phyloP scores from a whole-genome alignment of 2,329 filamentous ascomycete genomes.

The Westerdykella sp. region DNA sequence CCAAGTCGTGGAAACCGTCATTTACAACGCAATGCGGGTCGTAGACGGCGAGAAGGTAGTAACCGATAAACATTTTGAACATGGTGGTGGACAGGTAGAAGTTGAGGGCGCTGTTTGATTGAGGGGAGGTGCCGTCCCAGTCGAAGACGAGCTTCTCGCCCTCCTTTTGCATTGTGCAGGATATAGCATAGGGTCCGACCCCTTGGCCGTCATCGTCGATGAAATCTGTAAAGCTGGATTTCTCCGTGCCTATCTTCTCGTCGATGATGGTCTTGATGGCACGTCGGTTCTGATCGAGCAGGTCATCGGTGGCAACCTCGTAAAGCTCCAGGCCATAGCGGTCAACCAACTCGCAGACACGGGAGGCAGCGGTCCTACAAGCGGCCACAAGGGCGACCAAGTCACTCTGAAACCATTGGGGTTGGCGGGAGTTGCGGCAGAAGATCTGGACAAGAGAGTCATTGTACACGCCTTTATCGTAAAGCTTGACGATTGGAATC shows the following conservation, averaged over 20 bases:
- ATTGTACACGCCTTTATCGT: slow-evolving; percentile 41
- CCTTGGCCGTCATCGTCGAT: slow-evolving; percentile 46
- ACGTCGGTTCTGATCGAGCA: slow-evolving; percentile 41
- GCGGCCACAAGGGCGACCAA: slow-evolving; percentile 44
- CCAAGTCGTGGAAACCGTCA: slow-evolving; percentile 47
- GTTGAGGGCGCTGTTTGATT: slow-evolving; percentile 44
- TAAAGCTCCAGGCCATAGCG: slow-evolving; percentile 44
- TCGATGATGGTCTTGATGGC: slow-evolving; percentile 45
- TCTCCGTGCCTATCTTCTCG: slow-evolving; percentile 40
- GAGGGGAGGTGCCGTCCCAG: slow-evolving; percentile 45
- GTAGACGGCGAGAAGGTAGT: slow-evolving; percentile 45
- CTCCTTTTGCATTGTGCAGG: slow-evolving; percentile 44
- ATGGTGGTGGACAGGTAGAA: slow-evolving; percentile 46
- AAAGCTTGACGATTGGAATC: slow-evolving; percentile 46
- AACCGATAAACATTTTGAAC: slow-evolving; percentile 50
- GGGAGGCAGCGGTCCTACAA: slow-evolving; percentile 41
- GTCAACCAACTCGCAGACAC: slow-evolving; percentile 42
- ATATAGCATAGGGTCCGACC: slow-evolving; percentile 43
- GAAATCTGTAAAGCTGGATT: slow-evolving; percentile 45
- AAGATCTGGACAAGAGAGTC: slow-evolving; percentile 41
- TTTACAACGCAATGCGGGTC: slow-evolving; percentile 47
- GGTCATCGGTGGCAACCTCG: slow-evolving; percentile 41
- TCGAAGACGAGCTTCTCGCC: slow-evolving; percentile 43
- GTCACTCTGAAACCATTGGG: slow-evolving; percentile 47
- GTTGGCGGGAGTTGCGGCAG: slow-evolving; percentile 45